Base-by-base conservation (phyloP, 2,329 filamentous ascomycete genomes). In the Colletotrichum lentis region DNA sequence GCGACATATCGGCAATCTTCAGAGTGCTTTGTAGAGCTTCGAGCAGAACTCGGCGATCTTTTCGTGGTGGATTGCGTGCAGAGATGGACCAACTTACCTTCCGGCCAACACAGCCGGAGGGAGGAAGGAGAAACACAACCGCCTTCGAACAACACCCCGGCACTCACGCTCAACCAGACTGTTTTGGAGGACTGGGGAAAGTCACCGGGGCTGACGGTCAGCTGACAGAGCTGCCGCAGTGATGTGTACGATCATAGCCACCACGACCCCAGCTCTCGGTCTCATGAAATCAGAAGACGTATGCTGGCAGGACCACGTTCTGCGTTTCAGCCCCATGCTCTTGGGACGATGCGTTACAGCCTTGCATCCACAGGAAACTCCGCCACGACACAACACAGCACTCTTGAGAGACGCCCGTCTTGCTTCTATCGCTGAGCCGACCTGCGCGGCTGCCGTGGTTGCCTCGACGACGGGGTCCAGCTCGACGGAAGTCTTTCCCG, bases 321-420 rank as follows among this genome's bases (percentile, higher is more conserved):
- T 77, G 75, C 0, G 81, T 55, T 54, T 82, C 79, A 71, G 2
- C 74, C 70, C 18, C 77, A 70, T 0, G 68, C 67, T 2, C 73
- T 70, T 1, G 80, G 74, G 14, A 73, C 75, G 8, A 80, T 71
- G 53, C 73, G 75, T 64, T 82, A 77, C 0, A 78, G 50, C 0
- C 76, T 55, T 35, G 8, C 72, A 82, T 80, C 79, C 80, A 82
- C 4, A 62, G 66, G 2, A 0, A 78, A 77, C 62, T 83, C 80
- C 3, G 78, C 60, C 24, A 77, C 71, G 1, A 80, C 77, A 35
- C 31, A 35, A 35, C 31, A 10, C 2, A 83, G 55, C 0, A 69
- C 47, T 67, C 80, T 81, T 79, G 73, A 7, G 80, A 63, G 0
- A 64, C 69, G 31, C 80, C 74, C 1, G 75, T 76, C 62, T 82